Evolutionary conservation across 2,329 filamentous ascomycete genomes (phyloP), one percentile per base, ranked within the genome.

Genomic region (Talaromyces sp.): DNA sequence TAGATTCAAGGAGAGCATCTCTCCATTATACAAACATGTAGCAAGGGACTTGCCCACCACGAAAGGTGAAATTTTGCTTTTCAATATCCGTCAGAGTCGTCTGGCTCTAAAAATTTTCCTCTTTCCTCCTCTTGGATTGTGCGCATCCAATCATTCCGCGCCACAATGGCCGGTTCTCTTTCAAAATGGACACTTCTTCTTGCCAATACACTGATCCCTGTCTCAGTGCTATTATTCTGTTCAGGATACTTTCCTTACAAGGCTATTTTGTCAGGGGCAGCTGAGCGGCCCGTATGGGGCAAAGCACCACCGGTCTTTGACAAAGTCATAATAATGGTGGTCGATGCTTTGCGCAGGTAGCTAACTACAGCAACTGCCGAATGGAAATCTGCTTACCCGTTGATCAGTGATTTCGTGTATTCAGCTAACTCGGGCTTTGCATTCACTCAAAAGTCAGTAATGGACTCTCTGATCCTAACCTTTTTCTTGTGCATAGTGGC

Each of bases 181-280:
- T 60, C 61, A 69, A 79, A 63, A 46, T 72, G 71, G 69, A 66
- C 68, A 55, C 84, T 92, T 65, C 73, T 84, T 58, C 76, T 86
- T 66, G 88, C 91, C 70, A 96, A 97, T 75, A 62, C 92, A 35
- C 77, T 96, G 65, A 86, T 96, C 50, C 90, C 91, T 2, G 72
- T 89, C 61, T 88, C 92, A 54, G 86, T 93, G 66, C 69, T 89
- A 60, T 77, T 89, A 67, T 98, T 98, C 75, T 93, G 91, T 28
- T 86, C 87, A 35, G 93, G 95, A 14, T 99, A 99, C 83, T 99
- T 99, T 72, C 95, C 95, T 7, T 97, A 98, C 78, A 99, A 99
- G 73, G 92, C 95, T 2, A 89, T 96, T 67, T 83, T 99, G 55
- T 87, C 93, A 11, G 95, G 95, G 3, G 80, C 96, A 54, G 93